These are phyloP conservation scores for Xerocomus amazonicus DNA, from an alignment of 1,284 basidiomycete genomes.

Conservation along the genomic window DNA sequence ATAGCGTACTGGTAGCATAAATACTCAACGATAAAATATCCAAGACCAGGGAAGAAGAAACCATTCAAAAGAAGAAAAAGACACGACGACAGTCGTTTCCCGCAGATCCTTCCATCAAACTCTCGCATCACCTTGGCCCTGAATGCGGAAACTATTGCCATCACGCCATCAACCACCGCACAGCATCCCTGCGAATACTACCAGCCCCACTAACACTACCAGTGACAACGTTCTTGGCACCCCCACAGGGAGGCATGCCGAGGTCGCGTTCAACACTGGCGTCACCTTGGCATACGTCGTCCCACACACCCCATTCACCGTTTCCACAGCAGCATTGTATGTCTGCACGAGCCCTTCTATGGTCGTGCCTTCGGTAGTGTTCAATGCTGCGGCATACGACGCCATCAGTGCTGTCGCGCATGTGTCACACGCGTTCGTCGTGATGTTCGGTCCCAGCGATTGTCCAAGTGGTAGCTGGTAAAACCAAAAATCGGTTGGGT, in stretches of 20 bases:
- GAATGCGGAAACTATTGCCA: neutral
- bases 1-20: neutral
- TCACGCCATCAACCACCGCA: conserved; percentile 9
- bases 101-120: neutral
- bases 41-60: neutral
- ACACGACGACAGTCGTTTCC: neutral
- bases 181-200: conserved; percentile 9
- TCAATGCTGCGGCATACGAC: conserved; percentile 38
- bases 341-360: conserved; percentile 37
- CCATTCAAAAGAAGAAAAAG: neutral
- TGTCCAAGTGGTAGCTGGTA: conserved; percentile 61
- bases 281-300: conserved; percentile 28
- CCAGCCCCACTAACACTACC: conserved; percentile 10
- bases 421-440: conserved; percentile 50
- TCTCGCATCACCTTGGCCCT: neutral
- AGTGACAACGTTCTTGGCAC: conserved; percentile 10
- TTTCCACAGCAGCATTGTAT: conserved; percentile 35
- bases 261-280: conserved; percentile 11
- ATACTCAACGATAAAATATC: neutral
- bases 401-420: conserved; percentile 57
- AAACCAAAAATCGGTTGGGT: conserved; percentile 61
- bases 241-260: conserved; percentile 11
- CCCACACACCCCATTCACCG: conserved; percentile 37
- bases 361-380: conserved; percentile 9
- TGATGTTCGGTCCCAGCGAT: conserved; percentile 41